Conservation (phyloP, 495 filamentous ascomycete species). For the Letharia lupina region DNA sequence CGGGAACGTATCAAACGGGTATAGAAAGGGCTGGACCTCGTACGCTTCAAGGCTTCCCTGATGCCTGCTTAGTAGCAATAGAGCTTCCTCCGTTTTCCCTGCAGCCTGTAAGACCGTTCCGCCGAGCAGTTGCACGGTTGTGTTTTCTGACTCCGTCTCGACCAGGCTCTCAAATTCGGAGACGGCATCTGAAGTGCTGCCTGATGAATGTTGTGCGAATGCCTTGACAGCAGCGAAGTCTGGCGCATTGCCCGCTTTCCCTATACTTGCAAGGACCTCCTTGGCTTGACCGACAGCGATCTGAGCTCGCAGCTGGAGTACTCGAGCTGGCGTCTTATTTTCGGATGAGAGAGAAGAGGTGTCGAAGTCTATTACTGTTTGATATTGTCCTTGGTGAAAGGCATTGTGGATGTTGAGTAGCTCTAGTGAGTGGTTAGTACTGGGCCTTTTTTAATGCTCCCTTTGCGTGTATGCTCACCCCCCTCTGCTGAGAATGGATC, state of each 20-base stretch:
- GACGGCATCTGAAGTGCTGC: slow-evolving; percentile 53
- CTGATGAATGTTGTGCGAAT: slow-evolving; percentile 58
- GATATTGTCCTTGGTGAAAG: slow-evolving; percentile 90
- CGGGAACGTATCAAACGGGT: slow-evolving; percentile 1
- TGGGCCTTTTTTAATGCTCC: slow-evolving; percentile 3
- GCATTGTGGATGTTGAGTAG: slow-evolving; percentile 90
- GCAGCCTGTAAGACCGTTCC: slow-evolving; percentile 70
- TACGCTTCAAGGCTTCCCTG: slow-evolving; percentile 78
- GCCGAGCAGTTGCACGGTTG: slow-evolving; percentile 68
- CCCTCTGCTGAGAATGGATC: slow-evolving; percentile 94
- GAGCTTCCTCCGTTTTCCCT: slow-evolving; percentile 73
- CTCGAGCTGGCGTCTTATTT: slow-evolving; percentile 68
- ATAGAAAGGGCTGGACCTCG: slow-evolving; percentile 23
- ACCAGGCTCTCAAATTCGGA: slow-evolving; percentile 57
- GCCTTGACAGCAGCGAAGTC: slow-evolving; percentile 73
- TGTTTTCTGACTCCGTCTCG: slow-evolving; percentile 58
- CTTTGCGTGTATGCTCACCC: slow-evolving; percentile 38
- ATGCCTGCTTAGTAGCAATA: slow-evolving; percentile 69
- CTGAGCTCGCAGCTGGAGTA: slow-evolving; percentile 71
- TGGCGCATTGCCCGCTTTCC: slow-evolving; percentile 52
- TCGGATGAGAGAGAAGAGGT: slow-evolving; percentile 62
- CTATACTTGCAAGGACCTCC: slow-evolving; percentile 59
- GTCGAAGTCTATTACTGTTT: slow-evolving; percentile 72
- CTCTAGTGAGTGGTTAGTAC: slow-evolving; percentile 44
- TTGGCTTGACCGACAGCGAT: slow-evolving; percentile 71